These are phyloP conservation scores for Aurantiochytrium sp. DNA, from an alignment of 108 stramenopile species.

Conservation along the genomic window DNA sequence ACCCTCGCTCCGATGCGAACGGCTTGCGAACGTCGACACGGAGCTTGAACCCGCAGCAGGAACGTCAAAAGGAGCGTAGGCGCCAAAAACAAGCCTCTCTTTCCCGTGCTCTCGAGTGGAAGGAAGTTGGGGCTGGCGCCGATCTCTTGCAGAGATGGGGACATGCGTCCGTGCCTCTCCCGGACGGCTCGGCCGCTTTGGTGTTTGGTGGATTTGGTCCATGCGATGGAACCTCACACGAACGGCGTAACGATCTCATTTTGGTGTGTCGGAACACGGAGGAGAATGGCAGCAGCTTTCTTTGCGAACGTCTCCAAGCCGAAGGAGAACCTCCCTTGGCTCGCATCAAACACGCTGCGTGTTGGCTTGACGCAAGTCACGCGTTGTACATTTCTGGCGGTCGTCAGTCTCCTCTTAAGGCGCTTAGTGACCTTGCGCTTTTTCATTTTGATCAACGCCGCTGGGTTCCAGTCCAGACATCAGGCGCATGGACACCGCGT, in stretches of 20 bases:
- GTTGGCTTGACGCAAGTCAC: neutral
- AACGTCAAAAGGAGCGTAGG: neutral
- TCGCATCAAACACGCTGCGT: neutral
- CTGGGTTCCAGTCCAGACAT: neutral
- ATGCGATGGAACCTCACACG: neutral
- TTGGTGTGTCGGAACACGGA: neutral
- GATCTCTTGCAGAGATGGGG: neutral
- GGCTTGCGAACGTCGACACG: no score
- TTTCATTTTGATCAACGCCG: neutral
- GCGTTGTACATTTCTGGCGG: neutral
- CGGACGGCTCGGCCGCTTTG: neutral
- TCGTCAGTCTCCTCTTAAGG: neutral
- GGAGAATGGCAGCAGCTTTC: neutral
- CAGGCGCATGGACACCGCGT: neutral
- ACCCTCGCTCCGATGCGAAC: no score
- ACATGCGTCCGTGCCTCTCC: neutral
- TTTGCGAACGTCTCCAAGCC: neutral
- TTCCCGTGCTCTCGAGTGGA: neutral
- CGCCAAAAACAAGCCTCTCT: neutral
- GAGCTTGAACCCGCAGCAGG: neutral
- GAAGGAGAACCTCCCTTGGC: neutral
- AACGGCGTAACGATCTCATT: neutral
- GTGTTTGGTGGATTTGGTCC: neutral
- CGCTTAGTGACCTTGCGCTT: neutral
- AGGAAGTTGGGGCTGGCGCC: neutral